Percentiles rank a stretch among this genome's conserved stretches.
These are phyloP conservation scores for Zygoascus hellenicus DNA, from an alignment of 1,139 yeast species.

Conservation along the genomic window DNA sequence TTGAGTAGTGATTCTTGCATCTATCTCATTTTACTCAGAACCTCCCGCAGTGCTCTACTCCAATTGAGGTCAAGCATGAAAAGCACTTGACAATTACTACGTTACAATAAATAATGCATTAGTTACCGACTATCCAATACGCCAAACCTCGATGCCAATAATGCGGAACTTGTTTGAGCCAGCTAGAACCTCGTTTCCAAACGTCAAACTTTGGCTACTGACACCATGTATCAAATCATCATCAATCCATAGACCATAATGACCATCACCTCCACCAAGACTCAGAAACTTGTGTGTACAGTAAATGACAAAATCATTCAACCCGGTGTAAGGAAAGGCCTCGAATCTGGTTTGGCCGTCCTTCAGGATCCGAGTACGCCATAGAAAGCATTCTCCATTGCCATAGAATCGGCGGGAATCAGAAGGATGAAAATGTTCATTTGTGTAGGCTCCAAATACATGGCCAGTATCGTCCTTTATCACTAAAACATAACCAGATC, in stretches of 20 bases:
- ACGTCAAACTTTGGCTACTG: conserved; percentile 71
- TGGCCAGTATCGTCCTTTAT: conserved; percentile 58
- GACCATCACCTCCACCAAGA: conserved; percentile 90
- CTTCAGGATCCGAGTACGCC: conserved; percentile 46
- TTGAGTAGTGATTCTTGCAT: no score
- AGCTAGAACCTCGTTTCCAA: conserved; percentile 76
- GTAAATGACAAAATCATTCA: conserved; percentile 79
- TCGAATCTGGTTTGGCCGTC: conserved; percentile 43
- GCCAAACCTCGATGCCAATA: conserved; percentile 82
- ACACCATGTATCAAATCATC: conserved; percentile 70
- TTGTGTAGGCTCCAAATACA: conserved; percentile 77
- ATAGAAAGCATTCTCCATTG: conserved; percentile 90
- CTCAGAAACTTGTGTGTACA: conserved; percentile 75
- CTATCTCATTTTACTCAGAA: no score
- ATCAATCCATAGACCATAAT: conserved; percentile 88
- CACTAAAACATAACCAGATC: conserved; percentile 67
- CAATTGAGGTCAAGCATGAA: no score
- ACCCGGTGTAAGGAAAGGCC: conserved; percentile 85
- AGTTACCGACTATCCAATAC: conserved; percentile 34
- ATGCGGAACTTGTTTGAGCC: conserved; percentile 64
- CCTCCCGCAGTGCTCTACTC: no score
- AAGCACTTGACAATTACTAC: no score
- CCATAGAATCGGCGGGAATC: conserved; percentile 70
- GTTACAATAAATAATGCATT: no score
- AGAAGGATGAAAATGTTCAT: conserved; percentile 65